Evolutionary conservation across 768 basidiomycete species (phyloP).

Genomic region (Phaeotremella fagi): DNA sequence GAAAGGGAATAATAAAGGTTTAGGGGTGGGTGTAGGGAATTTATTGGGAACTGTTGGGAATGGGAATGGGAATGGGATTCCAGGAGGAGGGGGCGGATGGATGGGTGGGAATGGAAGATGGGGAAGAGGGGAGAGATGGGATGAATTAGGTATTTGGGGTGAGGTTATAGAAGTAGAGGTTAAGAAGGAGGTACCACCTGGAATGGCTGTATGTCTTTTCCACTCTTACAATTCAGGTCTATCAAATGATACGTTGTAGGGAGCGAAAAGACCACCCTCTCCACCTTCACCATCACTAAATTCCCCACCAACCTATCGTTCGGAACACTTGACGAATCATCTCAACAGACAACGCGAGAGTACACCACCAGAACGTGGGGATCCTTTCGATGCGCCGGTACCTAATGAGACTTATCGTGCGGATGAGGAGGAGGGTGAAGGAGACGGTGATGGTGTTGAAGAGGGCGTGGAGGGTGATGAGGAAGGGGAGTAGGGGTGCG

Average conservation of each 20-base stretch:
- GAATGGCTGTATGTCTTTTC: constrained; percentile 38
- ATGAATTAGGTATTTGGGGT: constrained; percentile 27
- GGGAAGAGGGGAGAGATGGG: constrained; percentile 24
- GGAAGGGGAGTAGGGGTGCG: neutral
- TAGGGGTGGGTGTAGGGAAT: constrained; percentile 19
- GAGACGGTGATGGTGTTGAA: neutral
- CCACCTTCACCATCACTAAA: constrained; percentile 36
- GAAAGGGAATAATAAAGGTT: constrained; percentile 2
- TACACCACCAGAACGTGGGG: constrained; percentile 16
- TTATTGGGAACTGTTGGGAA: constrained; percentile 26
- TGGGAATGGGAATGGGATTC: constrained; percentile 4
- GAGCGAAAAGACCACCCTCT: constrained; percentile 43
- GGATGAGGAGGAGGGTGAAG: neutral
- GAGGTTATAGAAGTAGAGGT: constrained; percentile 24
- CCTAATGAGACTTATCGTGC: constrained; percentile 40
- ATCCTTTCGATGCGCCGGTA: constrained; percentile 42
- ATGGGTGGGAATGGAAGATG: neutral
- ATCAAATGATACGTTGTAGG: constrained; percentile 10
- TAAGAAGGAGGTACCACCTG: constrained; percentile 38
- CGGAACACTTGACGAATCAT: constrained; percentile 27
- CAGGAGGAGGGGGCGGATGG: constrained; percentile 2
- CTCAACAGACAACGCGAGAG: constrained; percentile 26
- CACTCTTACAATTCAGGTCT: neutral
- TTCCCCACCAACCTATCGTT: constrained; percentile 18
- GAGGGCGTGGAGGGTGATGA: neutral